Evolutionary conservation across 495 filamentous ascomycete genomes (phyloP).

Genomic region (Schizothecium vesticola): DNA sequence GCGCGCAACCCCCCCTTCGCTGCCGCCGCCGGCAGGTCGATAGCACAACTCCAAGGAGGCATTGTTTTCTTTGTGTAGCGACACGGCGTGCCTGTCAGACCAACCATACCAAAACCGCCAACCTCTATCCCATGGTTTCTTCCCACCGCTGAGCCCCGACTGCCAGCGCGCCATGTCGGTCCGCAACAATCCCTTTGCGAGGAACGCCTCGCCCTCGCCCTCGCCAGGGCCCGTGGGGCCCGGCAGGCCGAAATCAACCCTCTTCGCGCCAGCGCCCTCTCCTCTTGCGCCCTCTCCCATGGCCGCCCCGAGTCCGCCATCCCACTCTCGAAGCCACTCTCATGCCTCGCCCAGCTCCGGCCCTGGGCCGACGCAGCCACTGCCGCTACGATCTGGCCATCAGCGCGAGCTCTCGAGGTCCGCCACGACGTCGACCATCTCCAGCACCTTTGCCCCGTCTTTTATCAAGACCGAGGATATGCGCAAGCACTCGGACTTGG

Average conservation of each 20-base stretch:
- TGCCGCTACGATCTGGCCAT: slow-evolving; percentile 30
- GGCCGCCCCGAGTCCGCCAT: slow-evolving; percentile 23
- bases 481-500: slow-evolving; percentile 57
- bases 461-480: slow-evolving; percentile 86
- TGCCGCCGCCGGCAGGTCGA: background rate
- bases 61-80: slow-evolving; percentile 13
- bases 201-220: slow-evolving; percentile 56
- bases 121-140: slow-evolving; percentile 18
- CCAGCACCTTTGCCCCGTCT: slow-evolving; percentile 85
- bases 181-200: slow-evolving; percentile 73
- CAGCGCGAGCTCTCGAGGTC: slow-evolving; percentile 59
- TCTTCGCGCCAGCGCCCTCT: slow-evolving; percentile 53
- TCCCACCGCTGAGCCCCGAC: slow-evolving; percentile 1
- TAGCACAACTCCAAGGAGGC: background rate
- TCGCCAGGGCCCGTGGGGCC: slow-evolving; percentile 53
- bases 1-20: background rate
- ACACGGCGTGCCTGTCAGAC: slow-evolving; percentile 6
- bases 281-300: slow-evolving; percentile 33
- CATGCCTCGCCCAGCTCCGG: slow-evolving; percentile 28
- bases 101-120: slow-evolving; percentile 8
- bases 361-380: slow-evolving; percentile 25
- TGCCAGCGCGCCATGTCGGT: slow-evolving; percentile 35
- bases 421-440: slow-evolving; percentile 41
- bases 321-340: slow-evolving; percentile 41
- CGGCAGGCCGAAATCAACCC: slow-evolving; percentile 65